Evolutionary conservation across 176 grass and related monocot species (phyloP), one percentile per base, ranked within the genome.

Genomic region (Ananas comosus): DNA sequence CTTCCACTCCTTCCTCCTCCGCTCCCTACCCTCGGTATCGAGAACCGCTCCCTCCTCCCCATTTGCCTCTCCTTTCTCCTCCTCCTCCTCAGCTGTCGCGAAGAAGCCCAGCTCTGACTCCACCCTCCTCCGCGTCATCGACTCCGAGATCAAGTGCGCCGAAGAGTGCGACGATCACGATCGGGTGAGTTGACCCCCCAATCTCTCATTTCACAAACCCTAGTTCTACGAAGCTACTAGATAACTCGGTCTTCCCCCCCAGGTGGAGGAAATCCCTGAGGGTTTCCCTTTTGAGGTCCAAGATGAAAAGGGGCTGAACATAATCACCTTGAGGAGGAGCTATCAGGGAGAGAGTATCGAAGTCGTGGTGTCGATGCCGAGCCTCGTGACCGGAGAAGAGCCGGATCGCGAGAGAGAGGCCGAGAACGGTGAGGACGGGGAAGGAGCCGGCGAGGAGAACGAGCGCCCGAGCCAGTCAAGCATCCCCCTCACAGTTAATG

Each of bases 341-440:
- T 99, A 84, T 48, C 82, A 93, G 29, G 78, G 75, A 54, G 89
- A 99, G 87, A 64, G 78, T 16, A 82, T 99, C 1, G 67, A 93
- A 65, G 80, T 93, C 28, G 10, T 90, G 0, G 94, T 90, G 76
- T 83, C 83, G n/a, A 93, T 99, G 94, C 89, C 90, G 22, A 99
- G 75, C 72, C 81, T 93, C 9, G 72, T 93, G 65, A 93, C 85
- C 8, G 89, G 90, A 11, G 90, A 99, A 22, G 94, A 93, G 53
- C 76, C 86, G 18, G 84, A 96, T 51, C 58, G 78, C 58, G 76
- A 83, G 2, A 19, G 9, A 23, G 33, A 16, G 29, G 19, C 5
- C n/a, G 53, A 77, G n/a, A 17, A 57, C 48, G 64, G 48, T 47
- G 27, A 58, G 1, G 51, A 68, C 19, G 24, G 67, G n/a, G 18